Percentiles rank a stretch among this genome's conserved stretches.
Conservation (phyloP, 345 rosid genomes). For the Isatis tinctoria region DNA sequence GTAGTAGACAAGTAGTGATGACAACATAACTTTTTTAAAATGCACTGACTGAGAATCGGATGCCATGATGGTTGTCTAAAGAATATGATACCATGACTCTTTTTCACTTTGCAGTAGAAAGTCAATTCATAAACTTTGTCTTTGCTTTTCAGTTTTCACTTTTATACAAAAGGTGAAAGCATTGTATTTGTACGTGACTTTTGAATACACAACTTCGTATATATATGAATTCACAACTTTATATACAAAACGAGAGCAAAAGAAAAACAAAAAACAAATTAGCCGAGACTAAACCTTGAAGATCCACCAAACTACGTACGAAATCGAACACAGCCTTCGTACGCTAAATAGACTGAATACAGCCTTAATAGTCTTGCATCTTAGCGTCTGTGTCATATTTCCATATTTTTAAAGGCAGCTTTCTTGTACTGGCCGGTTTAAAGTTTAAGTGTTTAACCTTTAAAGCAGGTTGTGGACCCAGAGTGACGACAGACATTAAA, state of each 20-base stretch:
- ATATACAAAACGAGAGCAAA: not conserved
- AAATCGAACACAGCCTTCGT: not conserved
- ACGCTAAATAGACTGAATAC: not conserved
- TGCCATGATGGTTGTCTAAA: not conserved
- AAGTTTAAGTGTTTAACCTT: not conserved
- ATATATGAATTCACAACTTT: not conserved
- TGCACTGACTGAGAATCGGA: not conserved
- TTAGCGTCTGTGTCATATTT: not conserved
- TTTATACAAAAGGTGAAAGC: not conserved
- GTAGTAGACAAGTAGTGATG: too few species aligned
- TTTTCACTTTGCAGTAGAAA: not conserved
- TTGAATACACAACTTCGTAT: not conserved
- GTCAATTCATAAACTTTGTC: not conserved
- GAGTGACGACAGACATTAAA: not conserved
- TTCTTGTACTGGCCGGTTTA: not conserved
- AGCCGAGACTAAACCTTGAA: not conserved
- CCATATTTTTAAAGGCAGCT: not conserved
- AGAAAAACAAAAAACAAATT: not conserved
- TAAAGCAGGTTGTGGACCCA: constrained; percentile 4
- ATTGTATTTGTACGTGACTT: not conserved
- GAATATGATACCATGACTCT: not conserved
- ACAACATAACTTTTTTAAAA: not conserved
- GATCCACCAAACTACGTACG: not conserved
- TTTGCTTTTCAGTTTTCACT: not conserved
- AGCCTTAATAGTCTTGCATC: not conserved